Evolutionary conservation across 805 yeast species (phyloP).

Genomic region (Ogataea siamensis): DNA sequence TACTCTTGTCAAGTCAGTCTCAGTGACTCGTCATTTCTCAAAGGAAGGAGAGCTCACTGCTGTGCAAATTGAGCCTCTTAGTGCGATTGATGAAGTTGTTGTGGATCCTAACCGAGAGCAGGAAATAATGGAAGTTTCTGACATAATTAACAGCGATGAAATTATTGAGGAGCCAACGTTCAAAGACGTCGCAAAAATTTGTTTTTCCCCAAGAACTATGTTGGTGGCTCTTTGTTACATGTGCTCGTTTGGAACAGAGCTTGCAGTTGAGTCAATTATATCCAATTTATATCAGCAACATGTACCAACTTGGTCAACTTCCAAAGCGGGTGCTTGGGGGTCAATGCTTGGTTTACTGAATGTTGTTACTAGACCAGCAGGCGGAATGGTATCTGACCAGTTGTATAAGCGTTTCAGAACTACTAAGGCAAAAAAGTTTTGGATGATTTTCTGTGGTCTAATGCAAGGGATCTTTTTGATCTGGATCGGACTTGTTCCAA

Average conservation of each 20-base stretch:
- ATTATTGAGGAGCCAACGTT: conserved; percentile 29
- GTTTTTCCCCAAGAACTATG: conserved; percentile 31
- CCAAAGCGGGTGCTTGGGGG: conserved; percentile 33
- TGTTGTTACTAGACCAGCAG: conserved; percentile 32
- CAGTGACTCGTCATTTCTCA: conserved; percentile 20
- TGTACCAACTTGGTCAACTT: conserved; percentile 20
- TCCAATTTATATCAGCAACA: conserved; percentile 25
- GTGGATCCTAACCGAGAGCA: not conserved
- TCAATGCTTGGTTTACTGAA: conserved; percentile 35
- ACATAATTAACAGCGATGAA: conserved; percentile 24
- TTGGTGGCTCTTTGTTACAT: conserved; percentile 29
- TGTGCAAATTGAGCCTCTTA: conserved; percentile 2
- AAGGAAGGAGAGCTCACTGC: conserved; percentile 9
- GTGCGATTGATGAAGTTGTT: conserved; percentile 9
- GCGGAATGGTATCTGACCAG: conserved; percentile 31
- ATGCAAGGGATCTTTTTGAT: conserved; percentile 35
- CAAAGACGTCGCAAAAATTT: conserved; percentile 16
- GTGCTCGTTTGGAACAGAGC: conserved; percentile 33
- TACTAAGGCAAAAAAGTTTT: conserved; percentile 34
- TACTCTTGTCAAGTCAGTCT: conserved; percentile 23
- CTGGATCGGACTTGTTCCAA: conserved; percentile 35
- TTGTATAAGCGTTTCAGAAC: conserved; percentile 31
- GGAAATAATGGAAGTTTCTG: conserved; percentile 11
- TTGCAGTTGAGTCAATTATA: conserved; percentile 31
- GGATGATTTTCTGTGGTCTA: conserved; percentile 32